Evolutionary conservation across 2,329 filamentous ascomycete genomes (phyloP).

Genomic region (Aspergillus quadrilineatus): DNA sequence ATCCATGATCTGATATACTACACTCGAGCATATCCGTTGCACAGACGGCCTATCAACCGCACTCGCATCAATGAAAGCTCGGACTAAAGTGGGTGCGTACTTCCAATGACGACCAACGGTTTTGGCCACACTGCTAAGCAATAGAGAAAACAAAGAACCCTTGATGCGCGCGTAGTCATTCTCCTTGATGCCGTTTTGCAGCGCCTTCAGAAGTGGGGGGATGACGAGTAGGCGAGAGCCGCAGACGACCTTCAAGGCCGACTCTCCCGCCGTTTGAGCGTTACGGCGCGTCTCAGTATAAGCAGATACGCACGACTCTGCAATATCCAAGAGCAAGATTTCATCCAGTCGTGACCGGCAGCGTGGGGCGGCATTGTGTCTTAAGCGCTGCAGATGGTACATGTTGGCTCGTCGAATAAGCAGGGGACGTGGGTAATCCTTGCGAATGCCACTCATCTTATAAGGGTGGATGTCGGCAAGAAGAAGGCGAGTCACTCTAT

Average conservation of each 20-base stretch:
- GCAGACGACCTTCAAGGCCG: constrained; percentile 85
- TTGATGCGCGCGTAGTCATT: constrained; percentile 91
- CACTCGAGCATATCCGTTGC: constrained; percentile 79
- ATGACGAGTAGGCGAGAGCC: constrained; percentile 87
- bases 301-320: constrained; percentile 81
- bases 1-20: constrained; percentile 82
- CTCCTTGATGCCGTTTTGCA: constrained; percentile 73
- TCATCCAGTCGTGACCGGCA: constrained; percentile 90
- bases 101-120: constrained; percentile 91
- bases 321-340: constrained; percentile 77
- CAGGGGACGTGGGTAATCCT: constrained; percentile 88
- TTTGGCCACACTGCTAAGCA: constrained; percentile 85
- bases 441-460: constrained; percentile 88
- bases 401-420: constrained; percentile 89
- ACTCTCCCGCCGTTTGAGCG: constrained; percentile 88
- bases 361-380: constrained; percentile 86
- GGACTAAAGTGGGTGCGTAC: constrained; percentile 85
- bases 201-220: constrained; percentile 74
- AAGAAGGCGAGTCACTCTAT: constrained; percentile 80
- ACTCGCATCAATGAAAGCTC: constrained; percentile 83
- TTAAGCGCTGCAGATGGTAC: constrained; percentile 89
- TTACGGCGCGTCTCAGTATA: constrained; percentile 96
- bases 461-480: constrained; percentile 86
- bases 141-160: constrained; percentile 83
- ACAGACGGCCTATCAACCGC: constrained; percentile 92